Percentiles rank a stretch among this genome's conserved stretches.
phyloP scores from a whole-genome alignment of 1,284 basidiomycete species.

The Somion occarium region DNA sequence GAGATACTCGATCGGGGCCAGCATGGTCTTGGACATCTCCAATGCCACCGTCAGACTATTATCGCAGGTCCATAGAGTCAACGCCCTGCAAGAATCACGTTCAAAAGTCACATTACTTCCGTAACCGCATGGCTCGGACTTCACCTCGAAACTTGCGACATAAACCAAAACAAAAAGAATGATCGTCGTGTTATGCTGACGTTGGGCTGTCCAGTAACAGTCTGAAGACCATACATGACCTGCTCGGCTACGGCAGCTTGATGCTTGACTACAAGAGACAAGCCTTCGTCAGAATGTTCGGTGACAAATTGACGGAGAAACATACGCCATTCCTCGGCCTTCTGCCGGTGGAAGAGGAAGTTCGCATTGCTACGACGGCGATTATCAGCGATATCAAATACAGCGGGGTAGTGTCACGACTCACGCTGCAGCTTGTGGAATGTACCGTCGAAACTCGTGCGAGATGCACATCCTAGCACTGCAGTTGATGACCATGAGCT shows the following conservation, averaged over 20 bases:
- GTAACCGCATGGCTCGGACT: constrained; percentile 11
- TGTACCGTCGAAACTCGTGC: constrained; percentile 61
- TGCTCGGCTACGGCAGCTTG: constrained; percentile 58
- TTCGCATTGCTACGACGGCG: constrained; percentile 38
- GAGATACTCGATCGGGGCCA: constrained; percentile 62
- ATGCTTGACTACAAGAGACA: constrained; percentile 44
- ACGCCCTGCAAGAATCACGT: constrained; percentile 35
- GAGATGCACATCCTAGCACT: constrained; percentile 70
- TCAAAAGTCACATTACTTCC: neutral
- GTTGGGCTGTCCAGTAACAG: constrained; percentile 56
- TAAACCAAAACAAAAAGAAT: constrained; percentile 75
- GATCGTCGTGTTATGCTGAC: constrained; percentile 53
- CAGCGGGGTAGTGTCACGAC: constrained; percentile 19
- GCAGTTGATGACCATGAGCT: too few species aligned
- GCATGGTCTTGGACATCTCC: constrained; percentile 58
- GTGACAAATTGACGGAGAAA: constrained; percentile 16
- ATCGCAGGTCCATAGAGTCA: constrained; percentile 62
- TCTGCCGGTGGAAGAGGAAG: constrained; percentile 53
- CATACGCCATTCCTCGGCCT: constrained; percentile 74
- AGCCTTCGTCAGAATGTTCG: neutral
- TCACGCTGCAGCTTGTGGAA: constrained; percentile 57
- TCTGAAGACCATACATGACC: constrained; percentile 54
- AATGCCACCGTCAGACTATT: constrained; percentile 55
- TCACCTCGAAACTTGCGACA: constrained; percentile 65
- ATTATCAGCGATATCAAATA: constrained; percentile 8